These are phyloP conservation scores for Pyronema domesticum DNA, from an alignment of 495 filamentous ascomycete genomes.

Conservation along the genomic window DNA sequence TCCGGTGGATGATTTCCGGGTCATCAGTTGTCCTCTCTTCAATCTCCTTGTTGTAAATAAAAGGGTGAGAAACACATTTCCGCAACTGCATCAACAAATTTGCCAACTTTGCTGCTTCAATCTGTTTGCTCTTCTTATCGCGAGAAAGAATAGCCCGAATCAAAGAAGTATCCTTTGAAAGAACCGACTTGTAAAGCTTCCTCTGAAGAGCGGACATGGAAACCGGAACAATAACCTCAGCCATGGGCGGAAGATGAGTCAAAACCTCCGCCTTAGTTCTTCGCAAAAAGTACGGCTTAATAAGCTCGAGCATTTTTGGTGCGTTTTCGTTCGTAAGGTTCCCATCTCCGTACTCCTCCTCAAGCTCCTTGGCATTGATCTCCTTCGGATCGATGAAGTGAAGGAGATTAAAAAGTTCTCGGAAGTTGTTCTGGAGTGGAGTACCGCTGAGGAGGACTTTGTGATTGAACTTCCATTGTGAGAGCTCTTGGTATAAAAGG, in stretches of 20 bases:
- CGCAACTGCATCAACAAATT: slow-evolving; percentile 93
- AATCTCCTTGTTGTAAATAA: slow-evolving; percentile 73
- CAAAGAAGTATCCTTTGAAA: slow-evolving; percentile 73
- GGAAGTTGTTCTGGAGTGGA: slow-evolving; percentile 84
- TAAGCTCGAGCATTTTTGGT: slow-evolving; percentile 58
- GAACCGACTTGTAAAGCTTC: slow-evolving; percentile 83
- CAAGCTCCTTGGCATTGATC: slow-evolving; percentile 50
- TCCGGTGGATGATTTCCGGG: slow-evolving; percentile 42
- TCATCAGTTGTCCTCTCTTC: slow-evolving; percentile 47
- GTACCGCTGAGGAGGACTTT: slow-evolving; percentile 76
- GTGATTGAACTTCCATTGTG: slow-evolving; percentile 52
- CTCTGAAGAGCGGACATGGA: slow-evolving; percentile 86
- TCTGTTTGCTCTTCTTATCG: slow-evolving; percentile 38
- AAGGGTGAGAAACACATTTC: slow-evolving; percentile 89
- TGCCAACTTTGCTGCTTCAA: slow-evolving; percentile 60
- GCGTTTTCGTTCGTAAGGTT: slow-evolving; percentile 63
- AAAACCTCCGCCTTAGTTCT: slow-evolving; percentile 83
- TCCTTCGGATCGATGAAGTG: slow-evolving; percentile 62
- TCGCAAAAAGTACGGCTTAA: slow-evolving; percentile 42
- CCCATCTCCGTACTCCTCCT: slow-evolving; percentile 47
- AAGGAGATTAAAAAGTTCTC: slow-evolving; percentile 85
- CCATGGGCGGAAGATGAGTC: slow-evolving; percentile 77
- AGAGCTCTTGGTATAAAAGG: slow-evolving; percentile 56
- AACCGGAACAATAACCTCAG: slow-evolving; percentile 83
- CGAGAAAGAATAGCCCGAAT: slow-evolving; percentile 66